Percentiles rank a stretch among this genome's conserved stretches.
Conservation (phyloP, 129 eudicot species). For the Flaveria sonorensis region DNA sequence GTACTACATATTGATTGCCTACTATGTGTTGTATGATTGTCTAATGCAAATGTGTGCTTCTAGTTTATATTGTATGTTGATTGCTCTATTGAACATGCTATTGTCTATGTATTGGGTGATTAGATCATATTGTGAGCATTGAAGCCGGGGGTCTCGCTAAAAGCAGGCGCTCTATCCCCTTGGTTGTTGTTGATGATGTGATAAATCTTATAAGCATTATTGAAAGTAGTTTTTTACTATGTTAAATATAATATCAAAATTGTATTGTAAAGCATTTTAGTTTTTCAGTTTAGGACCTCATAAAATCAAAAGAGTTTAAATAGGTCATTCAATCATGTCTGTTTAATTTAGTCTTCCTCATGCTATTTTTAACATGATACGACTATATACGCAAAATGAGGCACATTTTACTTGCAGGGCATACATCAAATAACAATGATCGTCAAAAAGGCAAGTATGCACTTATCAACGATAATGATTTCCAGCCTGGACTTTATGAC, state of each 20-base stretch:
- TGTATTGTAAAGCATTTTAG: not conserved
- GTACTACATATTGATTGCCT: too few species aligned
- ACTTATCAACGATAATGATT: conserved; percentile 67
- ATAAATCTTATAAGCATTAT: conserved; percentile 8
- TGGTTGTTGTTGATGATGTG: not conserved
- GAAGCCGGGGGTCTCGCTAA: too few species aligned
- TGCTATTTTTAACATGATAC: conserved; percentile 1
- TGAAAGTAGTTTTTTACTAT: conserved; percentile 4
- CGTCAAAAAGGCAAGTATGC: conserved; percentile 73
- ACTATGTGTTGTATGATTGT: too few species aligned
- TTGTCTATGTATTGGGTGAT: too few species aligned
- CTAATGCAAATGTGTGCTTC: too few species aligned
- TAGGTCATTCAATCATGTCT: not conserved
- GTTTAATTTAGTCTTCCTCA: not conserved
- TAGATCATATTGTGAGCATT: too few species aligned
- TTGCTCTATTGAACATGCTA: too few species aligned
- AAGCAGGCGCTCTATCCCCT: too few species aligned
- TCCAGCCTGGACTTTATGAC: conserved; percentile 70
- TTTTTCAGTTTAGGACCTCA: not conserved
- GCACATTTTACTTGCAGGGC: conserved; percentile 47
- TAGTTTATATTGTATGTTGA: too few species aligned
- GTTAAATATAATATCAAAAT: conserved; percentile 13
- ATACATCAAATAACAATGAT: conserved; percentile 48
- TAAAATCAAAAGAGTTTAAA: not conserved
- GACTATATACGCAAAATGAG: not conserved